These are phyloP conservation scores for Termitomyces sp. DNA, from an alignment of 768 basidiomycete genomes.

Conservation along the genomic window DNA sequence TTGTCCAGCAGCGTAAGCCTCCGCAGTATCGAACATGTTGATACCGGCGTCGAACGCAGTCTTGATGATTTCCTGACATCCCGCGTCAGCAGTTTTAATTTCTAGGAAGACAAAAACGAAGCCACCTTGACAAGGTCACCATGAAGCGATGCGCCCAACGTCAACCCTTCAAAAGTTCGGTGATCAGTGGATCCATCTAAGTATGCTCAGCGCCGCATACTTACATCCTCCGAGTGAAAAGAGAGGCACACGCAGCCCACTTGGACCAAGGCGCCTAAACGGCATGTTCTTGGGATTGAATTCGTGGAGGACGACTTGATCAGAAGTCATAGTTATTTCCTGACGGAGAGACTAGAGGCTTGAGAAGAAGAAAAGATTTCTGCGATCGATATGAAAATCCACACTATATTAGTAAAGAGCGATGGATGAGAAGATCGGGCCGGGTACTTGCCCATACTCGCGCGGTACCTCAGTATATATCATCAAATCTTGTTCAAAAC, in stretches of 20 bases:
- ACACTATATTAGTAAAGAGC: neutral
- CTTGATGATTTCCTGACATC: constrained; percentile 71
- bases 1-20: constrained; percentile 62
- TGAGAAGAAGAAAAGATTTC: neutral
- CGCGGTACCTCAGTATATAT: no score
- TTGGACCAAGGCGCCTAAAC: constrained; percentile 56
- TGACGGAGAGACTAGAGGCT: neutral
- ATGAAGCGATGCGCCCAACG: constrained; percentile 59
- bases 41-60: constrained; percentile 73
- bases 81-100: neutral
- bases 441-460: neutral
- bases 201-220: constrained; percentile 2
- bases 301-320: constrained; percentile 19
- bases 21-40: constrained; percentile 75
- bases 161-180: constrained; percentile 36
- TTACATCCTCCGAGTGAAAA: constrained; percentile 69
- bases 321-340: constrained; percentile 2
- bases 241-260: constrained; percentile 61
- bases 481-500: neutral
- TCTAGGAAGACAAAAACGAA: neutral
- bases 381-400: neutral
- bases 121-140: constrained; percentile 69
- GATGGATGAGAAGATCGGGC: neutral
- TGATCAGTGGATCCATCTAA: neutral
- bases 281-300: constrained; percentile 56